Evolutionary conservation across 2,329 filamentous ascomycete genomes (phyloP).

Genomic region (Waltergamsia citrina): DNA sequence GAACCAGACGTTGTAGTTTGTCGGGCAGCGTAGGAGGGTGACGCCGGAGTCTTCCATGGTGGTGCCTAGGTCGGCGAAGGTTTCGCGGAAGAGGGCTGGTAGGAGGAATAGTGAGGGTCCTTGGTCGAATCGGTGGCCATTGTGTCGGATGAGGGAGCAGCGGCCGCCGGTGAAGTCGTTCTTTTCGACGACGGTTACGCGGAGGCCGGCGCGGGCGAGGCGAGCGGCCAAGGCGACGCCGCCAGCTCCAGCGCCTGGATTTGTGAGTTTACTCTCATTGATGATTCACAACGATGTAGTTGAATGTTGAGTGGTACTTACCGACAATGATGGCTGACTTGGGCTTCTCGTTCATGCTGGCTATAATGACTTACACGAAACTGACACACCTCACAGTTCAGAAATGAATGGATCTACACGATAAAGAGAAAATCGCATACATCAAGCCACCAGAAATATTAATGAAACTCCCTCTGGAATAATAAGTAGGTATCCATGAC

Average conservation of each 20-base stretch:
- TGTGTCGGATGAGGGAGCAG: constrained; percentile 54
- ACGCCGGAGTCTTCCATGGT: constrained; percentile 57
- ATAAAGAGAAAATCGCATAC: background rate
- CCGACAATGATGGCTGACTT: constrained; percentile 18
- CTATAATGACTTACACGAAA: background rate
- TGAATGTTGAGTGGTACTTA: no score
- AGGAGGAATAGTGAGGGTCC: constrained; percentile 66
- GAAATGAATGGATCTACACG: background rate
- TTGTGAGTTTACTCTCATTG: no score
- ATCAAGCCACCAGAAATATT: background rate
- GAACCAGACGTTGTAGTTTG: constrained; percentile 70
- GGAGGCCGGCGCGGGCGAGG: constrained; percentile 58
- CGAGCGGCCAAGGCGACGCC: constrained; percentile 64
- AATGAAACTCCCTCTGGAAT: background rate
- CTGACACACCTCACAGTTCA: background rate
- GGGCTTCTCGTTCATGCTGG: constrained; percentile 9
- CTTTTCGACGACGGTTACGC: constrained; percentile 72
- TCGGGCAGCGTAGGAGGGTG: constrained; percentile 59
- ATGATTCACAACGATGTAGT: no score
- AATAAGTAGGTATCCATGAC: no score
- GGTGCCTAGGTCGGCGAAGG: constrained; percentile 60
- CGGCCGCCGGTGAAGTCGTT: constrained; percentile 64
- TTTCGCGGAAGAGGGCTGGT: constrained; percentile 60
- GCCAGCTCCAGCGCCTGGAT: constrained; percentile 57
- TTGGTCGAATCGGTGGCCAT: constrained; percentile 65